Base-by-base conservation (phyloP, 345 rosid species). In the Tarenaya hassleriana region DNA sequence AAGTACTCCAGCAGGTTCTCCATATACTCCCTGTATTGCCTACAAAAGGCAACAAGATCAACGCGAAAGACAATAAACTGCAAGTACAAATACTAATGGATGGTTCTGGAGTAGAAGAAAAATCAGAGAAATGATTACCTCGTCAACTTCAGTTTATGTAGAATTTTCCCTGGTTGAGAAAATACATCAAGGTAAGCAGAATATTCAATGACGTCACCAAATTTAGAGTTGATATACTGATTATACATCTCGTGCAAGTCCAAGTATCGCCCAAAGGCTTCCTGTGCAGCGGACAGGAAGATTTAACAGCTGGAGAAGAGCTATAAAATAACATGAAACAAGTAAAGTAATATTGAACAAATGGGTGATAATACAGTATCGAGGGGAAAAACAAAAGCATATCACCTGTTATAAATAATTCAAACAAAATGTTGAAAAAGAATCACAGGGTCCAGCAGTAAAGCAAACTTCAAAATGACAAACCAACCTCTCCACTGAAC, bases 161-260 rank as follows among this genome's bases (percentile, higher is more conserved):
- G 60, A 31, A 86, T 69, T 49, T 70, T 81, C 31, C 76, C 73
- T 14, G 83, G 87, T 49, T 73, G 78, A 3, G 89, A 66, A 51
- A 88, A 88, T 7, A 73, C 57, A 72, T 88, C 89, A 52, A 94
- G 92, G 77, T 82, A 94, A 41, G 84, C 72, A 21, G 95, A 71
- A 50, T 94, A 88, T 19, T 94, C 99, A 58, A 88, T 76, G 47
- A 69, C 80, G 62, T 84, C 77, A 56, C 97, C 99, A 24, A 88
- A 88, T 62, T 84, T 88, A 32, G 79, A 82, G 70, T 94, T 88
- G 63, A 82, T 73, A 56, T 78, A 88, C 55, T 73, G 89, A 70
- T 86, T 70, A 76, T 74, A 88, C 71, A 94, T 60, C 61, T 88
- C 97, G 55, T 88, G 99, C 80, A 94, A 49, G 73, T 94, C 99